Percentiles rank a stretch among this genome's conserved stretches.
Conservation (phyloP, 768 basidiomycete species). For the Pisolithus tinctorius region DNA sequence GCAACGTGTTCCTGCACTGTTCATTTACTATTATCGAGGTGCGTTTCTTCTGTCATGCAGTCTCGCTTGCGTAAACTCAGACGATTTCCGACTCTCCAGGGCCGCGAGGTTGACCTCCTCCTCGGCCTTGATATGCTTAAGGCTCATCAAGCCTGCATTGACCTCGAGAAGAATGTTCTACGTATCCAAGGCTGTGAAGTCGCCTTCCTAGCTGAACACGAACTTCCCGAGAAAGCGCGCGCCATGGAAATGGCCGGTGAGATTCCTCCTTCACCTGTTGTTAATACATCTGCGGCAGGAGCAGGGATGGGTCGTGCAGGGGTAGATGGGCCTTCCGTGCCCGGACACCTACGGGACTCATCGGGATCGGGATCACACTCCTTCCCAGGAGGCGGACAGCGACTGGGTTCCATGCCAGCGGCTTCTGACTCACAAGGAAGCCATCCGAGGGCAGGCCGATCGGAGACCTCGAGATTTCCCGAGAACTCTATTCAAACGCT, state of each 20-base stretch:
- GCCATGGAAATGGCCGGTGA: conserved; percentile 29
- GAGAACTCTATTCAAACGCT: conserved; percentile 61
- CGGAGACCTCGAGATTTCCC: conserved; percentile 27
- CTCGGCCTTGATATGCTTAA: conserved; percentile 99
- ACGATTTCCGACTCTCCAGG: conserved; percentile 36
- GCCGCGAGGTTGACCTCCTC: conserved; percentile 88
- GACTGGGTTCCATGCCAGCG: conserved; percentile 43
- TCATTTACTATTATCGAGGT: conserved; percentile 96
- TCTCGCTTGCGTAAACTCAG: neutral
- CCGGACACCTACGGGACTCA: conserved; percentile 9
- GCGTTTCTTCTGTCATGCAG: conserved; percentile 7
- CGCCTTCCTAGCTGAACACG: conserved; percentile 86
- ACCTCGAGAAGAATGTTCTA: conserved; percentile 82
- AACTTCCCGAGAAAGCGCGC: conserved; percentile 79
- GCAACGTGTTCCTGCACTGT: conserved; percentile 79
- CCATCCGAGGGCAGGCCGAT: conserved; percentile 38
- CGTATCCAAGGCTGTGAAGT: conserved; percentile 92
- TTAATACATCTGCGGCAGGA: conserved; percentile 11
- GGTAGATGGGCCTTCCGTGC: neutral
- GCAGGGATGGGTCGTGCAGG: neutral
- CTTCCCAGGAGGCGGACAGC: conserved; percentile 69
- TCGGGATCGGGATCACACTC: conserved; percentile 37
- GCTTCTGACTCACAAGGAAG: conserved; percentile 37
- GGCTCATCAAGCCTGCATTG: conserved; percentile 94
- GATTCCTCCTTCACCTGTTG: conserved; percentile 9